Conservation (phyloP, 352 stramenopile species). For the Globisporangium spinosum region DNA sequence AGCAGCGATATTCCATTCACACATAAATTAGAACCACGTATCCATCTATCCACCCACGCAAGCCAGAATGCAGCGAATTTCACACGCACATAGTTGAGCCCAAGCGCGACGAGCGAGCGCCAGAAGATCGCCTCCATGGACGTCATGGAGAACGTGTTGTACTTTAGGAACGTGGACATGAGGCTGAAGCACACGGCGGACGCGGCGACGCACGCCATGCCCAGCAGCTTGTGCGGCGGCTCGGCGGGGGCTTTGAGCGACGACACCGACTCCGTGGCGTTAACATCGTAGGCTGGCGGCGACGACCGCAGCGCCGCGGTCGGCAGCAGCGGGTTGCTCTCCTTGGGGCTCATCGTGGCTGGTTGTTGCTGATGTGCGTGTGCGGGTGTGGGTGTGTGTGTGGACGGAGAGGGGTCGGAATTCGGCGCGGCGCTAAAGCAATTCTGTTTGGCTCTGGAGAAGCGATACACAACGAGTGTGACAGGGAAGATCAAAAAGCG, state of each 20-base stretch:
- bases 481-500: neutral
- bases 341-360: conserved; percentile 6
- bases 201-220: conserved; percentile 60
- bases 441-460: neutral
- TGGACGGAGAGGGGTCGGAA: neutral
- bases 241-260: neutral
- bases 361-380: too few species aligned
- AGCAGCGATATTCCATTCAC: conserved; percentile 23
- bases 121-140: conserved; percentile 84
- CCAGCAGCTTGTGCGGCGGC: conserved; percentile 46
- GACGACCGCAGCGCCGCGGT: conserved; percentile 9
- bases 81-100: conserved; percentile 58
- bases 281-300: neutral
- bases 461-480: neutral
- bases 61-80: neutral
- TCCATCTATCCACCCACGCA: neutral
- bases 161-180: conserved; percentile 83
- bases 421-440: neutral
- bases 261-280: neutral
- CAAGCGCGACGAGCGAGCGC: conserved; percentile 54
- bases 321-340: conserved; percentile 12
- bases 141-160: conserved; percentile 66
- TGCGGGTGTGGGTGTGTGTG: neutral
- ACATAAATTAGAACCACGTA: neutral
- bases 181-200: conserved; percentile 81